Evolutionary conservation across 176 grass and related monocot species (phyloP), one percentile per base, ranked within the genome.

Genomic region (Microstegium vimineum): DNA sequence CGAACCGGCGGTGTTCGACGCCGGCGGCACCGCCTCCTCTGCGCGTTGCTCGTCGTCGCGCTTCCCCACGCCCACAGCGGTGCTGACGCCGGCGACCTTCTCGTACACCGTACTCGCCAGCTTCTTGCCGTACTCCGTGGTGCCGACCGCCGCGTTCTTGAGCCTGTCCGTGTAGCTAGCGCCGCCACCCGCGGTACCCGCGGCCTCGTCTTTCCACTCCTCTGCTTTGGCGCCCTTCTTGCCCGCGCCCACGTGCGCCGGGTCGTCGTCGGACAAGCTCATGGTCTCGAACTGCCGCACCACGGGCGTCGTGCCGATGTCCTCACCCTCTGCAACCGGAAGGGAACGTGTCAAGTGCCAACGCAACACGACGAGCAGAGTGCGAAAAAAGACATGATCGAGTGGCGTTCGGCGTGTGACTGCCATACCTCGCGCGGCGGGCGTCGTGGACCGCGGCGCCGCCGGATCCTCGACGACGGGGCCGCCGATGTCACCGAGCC

Each of bases 231-330:
- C 11, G 65, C 15, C 71, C 25, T 40, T 11, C 25, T 35, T 72
- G 15, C 4, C 62, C 46, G 56, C 23, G 35, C 54, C 56, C 26
- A 62, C 78, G 26, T 82, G 60, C 46, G 52, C 31, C n/a, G 82
- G 35, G 34, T 92, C 52, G n/a, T n/a, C n/a, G 52, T 93, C 84
- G 16, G 86, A 84, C 22, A 99, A 43, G 2, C 38, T 9, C 89
- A 99, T 90, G 25, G 76, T 38, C 85, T 90, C 90, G 51, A 99
- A 99, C 10, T 81, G 56, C 16, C 68, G 75, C 62, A 99, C 87
- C 10, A 99, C 83, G 8, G 91, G 89, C 17, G 90, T 88, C 57
- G 68, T 77, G 26, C 87, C 92, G 4, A 93, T 91, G 73, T 93
- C 96, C 82, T 95, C 85, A 8, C 93, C 89, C 67, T 74, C 92